Conservation (phyloP, 305 asterid genomes). For the Fraxinus latifolia region DNA sequence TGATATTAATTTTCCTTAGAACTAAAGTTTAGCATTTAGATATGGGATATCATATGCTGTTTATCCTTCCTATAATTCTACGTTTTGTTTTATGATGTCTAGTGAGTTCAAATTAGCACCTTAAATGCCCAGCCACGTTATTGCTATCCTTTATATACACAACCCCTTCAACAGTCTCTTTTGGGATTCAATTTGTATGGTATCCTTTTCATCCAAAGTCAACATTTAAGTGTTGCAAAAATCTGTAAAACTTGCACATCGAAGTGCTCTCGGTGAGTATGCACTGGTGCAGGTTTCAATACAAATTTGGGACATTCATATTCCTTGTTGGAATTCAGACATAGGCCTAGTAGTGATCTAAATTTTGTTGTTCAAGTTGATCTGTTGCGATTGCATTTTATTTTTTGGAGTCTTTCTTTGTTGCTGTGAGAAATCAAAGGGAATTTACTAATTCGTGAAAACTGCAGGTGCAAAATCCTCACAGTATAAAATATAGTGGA, state of each 20-base stretch:
- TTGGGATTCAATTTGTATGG: not conserved
- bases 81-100: not conserved
- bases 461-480: conserved; percentile 84
- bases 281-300: not conserved
- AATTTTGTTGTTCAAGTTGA: not conserved
- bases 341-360: not conserved
- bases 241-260: not conserved
- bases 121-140: not conserved
- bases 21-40: not conserved
- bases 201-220: not conserved
- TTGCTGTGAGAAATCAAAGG: not conserved
- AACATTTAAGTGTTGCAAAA: not conserved
- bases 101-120: not conserved
- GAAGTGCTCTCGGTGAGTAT: not conserved
- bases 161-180: not conserved
- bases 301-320: not conserved
- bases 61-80: not conserved
- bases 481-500: conserved; percentile 76
- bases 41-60: not conserved
- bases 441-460: not conserved
- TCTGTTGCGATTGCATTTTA: not conserved
- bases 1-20: not conserved
- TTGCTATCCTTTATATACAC: not conserved
- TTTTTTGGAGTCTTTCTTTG: not conserved
- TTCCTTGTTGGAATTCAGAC: not conserved